A percentile compares a stretch with the other conserved stretches of the same genome.
phyloP scores from a whole-genome alignment of 495 filamentous ascomycete genomes.

The Paragyromitra xinjiangensis region DNA sequence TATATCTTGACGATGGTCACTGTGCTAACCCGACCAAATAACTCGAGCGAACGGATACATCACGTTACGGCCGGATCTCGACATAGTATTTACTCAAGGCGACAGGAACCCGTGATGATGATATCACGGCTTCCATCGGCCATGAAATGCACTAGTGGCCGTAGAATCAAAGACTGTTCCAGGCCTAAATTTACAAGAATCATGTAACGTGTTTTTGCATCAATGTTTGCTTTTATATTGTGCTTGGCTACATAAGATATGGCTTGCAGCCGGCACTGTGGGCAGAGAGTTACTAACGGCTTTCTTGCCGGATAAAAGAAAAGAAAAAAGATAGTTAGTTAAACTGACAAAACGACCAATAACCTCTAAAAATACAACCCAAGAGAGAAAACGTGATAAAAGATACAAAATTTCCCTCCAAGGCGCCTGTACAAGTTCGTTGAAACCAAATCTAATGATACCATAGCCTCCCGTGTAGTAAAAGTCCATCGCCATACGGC shows the following conservation, averaged over 20 bases:
- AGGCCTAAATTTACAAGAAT: constrained; percentile 11
- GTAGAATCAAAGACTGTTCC: constrained; percentile 18
- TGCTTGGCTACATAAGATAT: constrained; percentile 41
- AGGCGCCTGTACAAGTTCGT: constrained; percentile 40
- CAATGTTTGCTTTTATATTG: constrained; percentile 46
- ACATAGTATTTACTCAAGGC: constrained; percentile 8
- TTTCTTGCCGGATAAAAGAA: constrained; percentile 11
- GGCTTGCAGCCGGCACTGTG: constrained; percentile 9
- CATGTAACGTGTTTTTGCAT: constrained; percentile 37
- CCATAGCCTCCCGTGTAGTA: constrained; percentile 20
- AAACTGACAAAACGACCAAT: constrained; percentile 21
- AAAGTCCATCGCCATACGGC: constrained; percentile 26
- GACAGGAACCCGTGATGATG: constrained; percentile 16
- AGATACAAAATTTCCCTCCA: constrained; percentile 33
- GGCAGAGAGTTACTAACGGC: constrained; percentile 1
- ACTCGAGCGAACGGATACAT: constrained; percentile 9
- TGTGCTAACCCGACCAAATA: constrained; percentile 14
- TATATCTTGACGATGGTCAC: not conserved
- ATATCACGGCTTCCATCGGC: constrained; percentile 25
- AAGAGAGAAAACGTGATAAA: constrained; percentile 24
- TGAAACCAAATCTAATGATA: constrained; percentile 47
- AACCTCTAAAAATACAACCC: constrained; percentile 42
- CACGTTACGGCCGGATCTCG: constrained; percentile 18
- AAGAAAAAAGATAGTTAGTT: constrained; percentile 8
- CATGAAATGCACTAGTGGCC: constrained; percentile 24